phyloP scores from a whole-genome alignment of 805 yeast species.

The Kodamaea kaohsiungensis region DNA sequence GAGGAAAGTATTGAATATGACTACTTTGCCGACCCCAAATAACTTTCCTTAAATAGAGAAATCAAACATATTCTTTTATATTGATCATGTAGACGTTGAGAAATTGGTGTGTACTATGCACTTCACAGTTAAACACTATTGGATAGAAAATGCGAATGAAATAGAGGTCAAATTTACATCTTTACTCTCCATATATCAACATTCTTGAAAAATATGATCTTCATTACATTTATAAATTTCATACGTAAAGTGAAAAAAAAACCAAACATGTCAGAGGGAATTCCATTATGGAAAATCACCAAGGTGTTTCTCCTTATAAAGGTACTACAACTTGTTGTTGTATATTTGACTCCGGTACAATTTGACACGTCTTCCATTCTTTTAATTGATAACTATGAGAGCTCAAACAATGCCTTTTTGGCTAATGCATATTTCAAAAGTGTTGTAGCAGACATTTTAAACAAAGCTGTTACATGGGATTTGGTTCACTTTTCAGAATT shows the following conservation, averaged over 20 bases:
- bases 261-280: neutral
- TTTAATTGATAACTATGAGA: slow-evolving; percentile 25
- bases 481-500: slow-evolving; percentile 70
- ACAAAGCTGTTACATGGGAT: slow-evolving; percentile 79
- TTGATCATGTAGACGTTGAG: too few relatives aligned
- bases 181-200: too few relatives aligned
- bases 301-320: slow-evolving; percentile 33
- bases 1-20: neutral
- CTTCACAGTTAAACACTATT: too few relatives aligned
- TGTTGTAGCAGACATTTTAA: slow-evolving; percentile 30
- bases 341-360: slow-evolving; percentile 42
- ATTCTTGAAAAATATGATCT: too few relatives aligned
- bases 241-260: neutral
- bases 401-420: slow-evolving; percentile 10
- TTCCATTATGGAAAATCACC: slow-evolving; percentile 12
- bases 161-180: too few relatives aligned
- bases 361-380: slow-evolving; percentile 52
- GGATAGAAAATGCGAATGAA: too few relatives aligned
- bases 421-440: neutral
- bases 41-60: too few relatives aligned
- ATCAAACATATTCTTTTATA: too few relatives aligned
- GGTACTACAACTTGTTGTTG: slow-evolving; percentile 36
- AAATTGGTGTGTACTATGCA: too few relatives aligned
- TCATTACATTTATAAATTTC: too few relatives aligned
- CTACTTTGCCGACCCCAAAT: neutral